Base-by-base conservation (phyloP, 331 rosid species). In the Pyrus hybrid region DNA sequence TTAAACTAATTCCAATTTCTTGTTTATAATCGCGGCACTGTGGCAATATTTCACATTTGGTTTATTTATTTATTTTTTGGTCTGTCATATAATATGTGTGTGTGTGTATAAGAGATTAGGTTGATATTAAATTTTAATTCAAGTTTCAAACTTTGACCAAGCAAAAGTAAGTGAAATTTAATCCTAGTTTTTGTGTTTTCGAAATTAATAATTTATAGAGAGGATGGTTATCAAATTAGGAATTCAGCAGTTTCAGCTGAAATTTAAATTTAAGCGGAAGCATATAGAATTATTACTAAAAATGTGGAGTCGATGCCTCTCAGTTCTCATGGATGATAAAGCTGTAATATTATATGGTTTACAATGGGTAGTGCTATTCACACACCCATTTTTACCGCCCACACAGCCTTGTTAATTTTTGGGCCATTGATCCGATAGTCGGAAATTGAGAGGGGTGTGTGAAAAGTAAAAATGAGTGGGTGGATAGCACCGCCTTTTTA, bases 31-130 rank as follows among this genome's bases (percentile, higher is more conserved):
- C 62, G 6, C 62, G 12, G 17, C 62, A 5, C 21, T 1, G 61
- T 54, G 61, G 12, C 23, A 20, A 54, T 54, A 20, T 54, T 54
- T 54, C 5, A 18, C 45, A 37, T 37, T 37, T 37, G 45, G 45
- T 37, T 37, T 9, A 9, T 37, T 37, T 37, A 37, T 54, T n/a
- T 54, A 54, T 7, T 54, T 54, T 8, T 54, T 25, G 25, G 61
- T 54, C 5, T 56, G 25, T 54, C 16, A 54, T 20, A 3, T 54
- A 54, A 54, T 20, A 8, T 8, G 22, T 20, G 23, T 18, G 25
- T n/a, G 5, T 8, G 0, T 3, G 0, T 56, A 6, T 0, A 56
- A 8, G 61, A 0, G 60, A 20, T 54, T n/a, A 54, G 21, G 16
- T 54, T 54, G 21, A 54, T 54, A 54, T 56, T 8, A n/a, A 56